These are phyloP conservation scores for Reutealis trisperma DNA, from an alignment of 345 rosid species.

Conservation along the genomic window DNA sequence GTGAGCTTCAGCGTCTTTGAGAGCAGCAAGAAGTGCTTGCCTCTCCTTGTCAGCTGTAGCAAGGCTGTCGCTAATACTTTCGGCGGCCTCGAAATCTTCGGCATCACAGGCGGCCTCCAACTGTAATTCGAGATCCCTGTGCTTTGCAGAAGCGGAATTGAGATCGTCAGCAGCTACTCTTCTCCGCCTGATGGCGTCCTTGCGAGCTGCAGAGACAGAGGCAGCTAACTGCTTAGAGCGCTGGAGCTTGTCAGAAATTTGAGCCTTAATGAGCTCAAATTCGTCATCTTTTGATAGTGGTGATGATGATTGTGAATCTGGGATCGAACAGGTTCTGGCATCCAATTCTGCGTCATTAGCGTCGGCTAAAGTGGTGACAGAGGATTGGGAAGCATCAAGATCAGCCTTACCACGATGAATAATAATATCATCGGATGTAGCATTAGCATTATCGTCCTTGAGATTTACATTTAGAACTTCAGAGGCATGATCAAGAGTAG, in stretches of 20 bases:
- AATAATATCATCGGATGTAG: not conserved
- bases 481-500: not conserved
- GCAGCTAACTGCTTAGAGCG: slow-evolving; percentile 49
- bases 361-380: not conserved
- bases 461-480: not conserved
- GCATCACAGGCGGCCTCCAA: slow-evolving; percentile 83
- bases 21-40: slow-evolving; percentile 45
- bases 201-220: slow-evolving; percentile 58
- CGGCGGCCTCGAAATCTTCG: slow-evolving; percentile 83
- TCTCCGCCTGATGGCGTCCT: slow-evolving; percentile 58
- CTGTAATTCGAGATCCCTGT: slow-evolving; percentile 58
- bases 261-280: slow-evolving; percentile 44
- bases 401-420: not conserved
- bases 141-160: slow-evolving; percentile 48
- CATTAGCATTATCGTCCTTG: no score
- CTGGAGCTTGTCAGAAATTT: slow-evolving; percentile 53
- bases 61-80: slow-evolving; percentile 70
- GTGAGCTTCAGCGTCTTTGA: slow-evolving; percentile 62
- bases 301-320: not conserved
- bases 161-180: slow-evolving; percentile 65
- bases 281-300: slow-evolving; percentile 3
- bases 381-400: not conserved
- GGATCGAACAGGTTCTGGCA: not conserved
- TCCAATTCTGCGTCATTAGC: not conserved
- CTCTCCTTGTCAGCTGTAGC: slow-evolving; percentile 55